phyloP scores from a whole-genome alignment of 352 stramenopile genomes.

The Phytophthora sojae region DNA sequence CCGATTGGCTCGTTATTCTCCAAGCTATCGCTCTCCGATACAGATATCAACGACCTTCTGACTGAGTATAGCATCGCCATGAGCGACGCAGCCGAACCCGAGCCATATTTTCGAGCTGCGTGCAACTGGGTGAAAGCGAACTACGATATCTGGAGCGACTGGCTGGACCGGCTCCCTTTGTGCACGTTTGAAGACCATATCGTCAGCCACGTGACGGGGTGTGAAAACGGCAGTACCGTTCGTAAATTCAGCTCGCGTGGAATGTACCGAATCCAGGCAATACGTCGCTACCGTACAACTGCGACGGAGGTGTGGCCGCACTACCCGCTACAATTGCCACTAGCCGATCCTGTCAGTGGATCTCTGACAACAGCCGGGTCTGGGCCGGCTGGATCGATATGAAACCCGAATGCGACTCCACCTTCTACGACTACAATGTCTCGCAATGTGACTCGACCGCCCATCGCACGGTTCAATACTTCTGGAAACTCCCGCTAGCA shows the following conservation, averaged over 20 bases:
- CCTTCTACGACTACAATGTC: constrained; percentile 55
- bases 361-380: constrained; percentile 21
- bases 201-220: constrained; percentile 38
- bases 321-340: constrained; percentile 40
- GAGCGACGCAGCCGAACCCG: constrained; percentile 11
- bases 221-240: constrained; percentile 19
- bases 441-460: constrained; percentile 39
- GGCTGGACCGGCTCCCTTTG: constrained; percentile 46
- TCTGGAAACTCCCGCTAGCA: constrained; percentile 42
- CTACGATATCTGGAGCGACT: constrained; percentile 57
- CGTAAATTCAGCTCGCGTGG: constrained; percentile 54
- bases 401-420: constrained; percentile 47
- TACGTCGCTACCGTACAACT: constrained; percentile 42
- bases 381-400: constrained; percentile 49
- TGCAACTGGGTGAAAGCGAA: constrained; percentile 63
- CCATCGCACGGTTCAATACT: constrained; percentile 40
- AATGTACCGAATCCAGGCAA: constrained; percentile 46
- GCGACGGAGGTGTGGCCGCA: constrained; percentile 42
- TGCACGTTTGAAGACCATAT: constrained; percentile 47
- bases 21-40: constrained; percentile 42
- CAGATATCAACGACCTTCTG: constrained; percentile 51
- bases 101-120: constrained; percentile 49
- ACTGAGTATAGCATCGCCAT: constrained; percentile 26
- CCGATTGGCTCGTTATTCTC: constrained; percentile 35
- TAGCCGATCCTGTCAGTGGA: constrained; percentile 60